These are phyloP conservation scores for Capsicum baccatum DNA, from an alignment of 257 asterid genomes.

Conservation along the genomic window DNA sequence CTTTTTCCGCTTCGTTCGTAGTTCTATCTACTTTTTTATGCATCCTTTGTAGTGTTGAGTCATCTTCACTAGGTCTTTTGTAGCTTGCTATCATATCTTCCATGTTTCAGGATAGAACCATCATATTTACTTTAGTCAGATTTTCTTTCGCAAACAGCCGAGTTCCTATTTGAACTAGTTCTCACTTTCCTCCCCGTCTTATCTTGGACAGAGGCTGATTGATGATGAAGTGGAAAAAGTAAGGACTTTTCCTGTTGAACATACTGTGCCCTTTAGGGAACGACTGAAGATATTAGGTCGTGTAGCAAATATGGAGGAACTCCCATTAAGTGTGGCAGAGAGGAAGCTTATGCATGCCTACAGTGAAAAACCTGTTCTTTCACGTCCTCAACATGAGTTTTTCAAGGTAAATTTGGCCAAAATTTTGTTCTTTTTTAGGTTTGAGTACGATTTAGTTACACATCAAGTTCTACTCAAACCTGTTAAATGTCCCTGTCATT, in stretches of 20 bases:
- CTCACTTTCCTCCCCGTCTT: not conserved
- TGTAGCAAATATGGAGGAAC: slow-evolving; percentile 83
- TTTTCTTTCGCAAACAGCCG: not conserved
- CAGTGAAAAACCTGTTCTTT: slow-evolving; percentile 96
- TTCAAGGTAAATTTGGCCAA: slow-evolving; percentile 50
- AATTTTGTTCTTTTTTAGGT: not conserved
- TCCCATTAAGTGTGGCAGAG: slow-evolving; percentile 85
- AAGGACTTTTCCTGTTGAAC: slow-evolving; percentile 76
- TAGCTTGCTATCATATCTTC: not conserved
- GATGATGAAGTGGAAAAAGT: slow-evolving; percentile 85
- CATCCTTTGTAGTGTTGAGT: slow-evolving; percentile 7
- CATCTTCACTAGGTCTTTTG: not conserved
- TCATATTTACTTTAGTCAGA: not conserved
- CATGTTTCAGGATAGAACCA: not conserved
- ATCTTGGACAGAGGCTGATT: slow-evolving; percentile 59
- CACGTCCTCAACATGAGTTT: slow-evolving; percentile 96
- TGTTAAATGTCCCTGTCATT: not conserved
- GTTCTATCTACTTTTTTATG: not conserved
- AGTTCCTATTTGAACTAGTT: slow-evolving; percentile 13
- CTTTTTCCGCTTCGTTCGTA: slow-evolving; percentile 1
- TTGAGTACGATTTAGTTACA: not conserved
- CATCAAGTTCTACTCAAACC: not conserved
- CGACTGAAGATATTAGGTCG: slow-evolving; percentile 94
- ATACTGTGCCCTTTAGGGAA: slow-evolving; percentile 75
- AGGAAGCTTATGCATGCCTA: slow-evolving; percentile 94